phyloP scores from a whole-genome alignment of 2,329 filamentous ascomycete genomes.

The Cladorrhinum sp. region DNA sequence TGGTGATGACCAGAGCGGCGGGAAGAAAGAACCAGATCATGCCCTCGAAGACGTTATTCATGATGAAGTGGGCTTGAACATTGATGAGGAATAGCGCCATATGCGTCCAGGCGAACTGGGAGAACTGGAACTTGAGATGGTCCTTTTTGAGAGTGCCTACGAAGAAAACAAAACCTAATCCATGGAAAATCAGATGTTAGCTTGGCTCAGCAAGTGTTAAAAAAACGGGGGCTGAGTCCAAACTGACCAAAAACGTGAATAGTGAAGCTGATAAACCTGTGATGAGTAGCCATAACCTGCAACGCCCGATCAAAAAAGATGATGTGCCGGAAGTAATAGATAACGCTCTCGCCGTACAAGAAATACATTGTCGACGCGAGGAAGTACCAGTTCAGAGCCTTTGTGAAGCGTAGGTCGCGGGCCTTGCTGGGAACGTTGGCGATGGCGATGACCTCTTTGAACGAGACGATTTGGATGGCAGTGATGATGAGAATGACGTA shows the following conservation, averaged over 20 bases:
- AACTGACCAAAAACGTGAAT: constrained; percentile 90
- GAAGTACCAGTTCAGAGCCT: constrained; percentile 98
- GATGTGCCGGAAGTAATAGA: constrained; percentile 99
- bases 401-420: constrained; percentile 87
- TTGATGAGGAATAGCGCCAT: constrained; percentile 99
- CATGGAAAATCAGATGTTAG: not conserved
- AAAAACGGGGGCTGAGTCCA: not conserved
- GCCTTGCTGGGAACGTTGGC: constrained; percentile 90
- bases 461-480: constrained; percentile 90
- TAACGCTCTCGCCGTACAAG: constrained; percentile 95
- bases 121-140: constrained; percentile 98
- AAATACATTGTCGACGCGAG: constrained; percentile 99
- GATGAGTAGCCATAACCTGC: constrained; percentile 90
- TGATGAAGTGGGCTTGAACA: constrained; percentile 96
- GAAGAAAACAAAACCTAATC: constrained; percentile 98
- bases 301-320: constrained; percentile 91
- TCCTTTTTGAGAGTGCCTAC: constrained; percentile 91
- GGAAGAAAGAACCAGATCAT: constrained; percentile 99
- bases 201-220: too few relatives aligned
- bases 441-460: constrained; percentile 99
- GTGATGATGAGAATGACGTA: constrained; percentile 95
- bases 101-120: constrained; percentile 98
- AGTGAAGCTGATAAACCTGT: constrained; percentile 97
- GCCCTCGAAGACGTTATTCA: constrained; percentile 99
- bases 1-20: constrained; percentile 91